A percentile compares a stretch with the other conserved stretches of the same genome.
phyloP scores from a whole-genome alignment of 495 filamentous ascomycete species.

The Penicillium manginii region DNA sequence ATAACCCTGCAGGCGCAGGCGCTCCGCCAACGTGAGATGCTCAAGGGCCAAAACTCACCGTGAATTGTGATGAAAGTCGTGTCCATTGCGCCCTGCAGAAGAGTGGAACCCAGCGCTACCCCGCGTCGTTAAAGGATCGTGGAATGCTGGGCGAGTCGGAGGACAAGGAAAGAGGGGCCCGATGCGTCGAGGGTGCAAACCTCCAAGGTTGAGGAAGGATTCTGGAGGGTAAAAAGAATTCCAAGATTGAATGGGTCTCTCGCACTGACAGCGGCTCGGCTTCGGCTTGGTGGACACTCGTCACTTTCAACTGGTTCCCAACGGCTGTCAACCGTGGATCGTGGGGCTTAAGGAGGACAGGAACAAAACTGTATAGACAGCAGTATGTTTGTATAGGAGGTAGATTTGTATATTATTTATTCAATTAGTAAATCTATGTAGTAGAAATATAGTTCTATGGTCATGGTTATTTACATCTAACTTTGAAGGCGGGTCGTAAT shows the following conservation, averaged over 20 bases:
- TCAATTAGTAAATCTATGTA: neutral
- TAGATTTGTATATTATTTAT: neutral
- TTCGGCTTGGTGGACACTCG: slow-evolving; percentile 5
- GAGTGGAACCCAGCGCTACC: slow-evolving; percentile 23
- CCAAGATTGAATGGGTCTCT: slow-evolving; percentile 5
- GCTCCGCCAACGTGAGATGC: too few relatives aligned
- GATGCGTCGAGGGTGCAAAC: neutral
- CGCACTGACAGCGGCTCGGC: slow-evolving; percentile 11
- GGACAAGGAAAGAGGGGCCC: neutral
- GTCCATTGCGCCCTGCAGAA: slow-evolving; percentile 63
- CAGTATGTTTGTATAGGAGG: too few relatives aligned
- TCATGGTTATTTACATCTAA: slow-evolving; percentile 4
- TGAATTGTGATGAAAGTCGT: slow-evolving; percentile 94
- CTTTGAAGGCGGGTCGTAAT: slow-evolving; percentile 17
- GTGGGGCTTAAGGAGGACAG: neutral
- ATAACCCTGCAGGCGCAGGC: neutral
- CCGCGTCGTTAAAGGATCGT: slow-evolving; percentile 8
- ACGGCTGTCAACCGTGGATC: slow-evolving; percentile 28
- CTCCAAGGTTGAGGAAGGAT: too few relatives aligned
- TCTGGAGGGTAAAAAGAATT: neutral
- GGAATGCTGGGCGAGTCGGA: neutral
- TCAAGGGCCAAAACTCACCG: slow-evolving; percentile 57
- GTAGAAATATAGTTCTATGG: neutral
- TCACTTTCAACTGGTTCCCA: neutral
- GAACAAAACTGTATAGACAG: too few relatives aligned